These are phyloP conservation scores for Detonula confervacea DNA, from an alignment of 352 stramenopile species.

Conservation along the genomic window DNA sequence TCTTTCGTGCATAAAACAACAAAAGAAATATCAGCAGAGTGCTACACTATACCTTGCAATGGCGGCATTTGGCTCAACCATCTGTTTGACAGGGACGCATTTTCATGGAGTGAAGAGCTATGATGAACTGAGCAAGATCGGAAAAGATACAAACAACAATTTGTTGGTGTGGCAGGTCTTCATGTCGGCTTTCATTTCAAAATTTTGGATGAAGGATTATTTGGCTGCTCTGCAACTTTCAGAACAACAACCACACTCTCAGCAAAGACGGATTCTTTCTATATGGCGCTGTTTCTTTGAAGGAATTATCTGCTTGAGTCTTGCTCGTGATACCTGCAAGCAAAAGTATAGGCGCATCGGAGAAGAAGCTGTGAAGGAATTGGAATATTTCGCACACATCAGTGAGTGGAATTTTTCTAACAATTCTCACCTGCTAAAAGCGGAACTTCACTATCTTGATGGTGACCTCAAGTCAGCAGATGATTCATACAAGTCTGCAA, in stretches of 20 bases:
- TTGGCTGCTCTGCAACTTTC: background rate
- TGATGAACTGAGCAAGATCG: conserved; percentile 4
- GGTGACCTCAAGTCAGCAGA: conserved; percentile 30
- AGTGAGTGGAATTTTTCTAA: conserved; percentile 29
- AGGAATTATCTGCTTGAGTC: conserved; percentile 11
- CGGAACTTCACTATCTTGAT: conserved; percentile 37
- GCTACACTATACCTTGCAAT: conserved; percentile 4
- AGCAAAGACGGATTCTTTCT: conserved; percentile 4
- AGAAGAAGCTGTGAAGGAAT: background rate
- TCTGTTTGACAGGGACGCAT: conserved; percentile 1
- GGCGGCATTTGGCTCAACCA: conserved; percentile 1
- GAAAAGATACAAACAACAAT: background rate
- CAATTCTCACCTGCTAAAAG: conserved; percentile 31
- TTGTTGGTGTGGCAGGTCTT: conserved; percentile 2
- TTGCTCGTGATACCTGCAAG: conserved; percentile 8
- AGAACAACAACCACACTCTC: background rate
- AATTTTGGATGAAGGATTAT: conserved; percentile 17
- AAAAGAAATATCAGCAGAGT: conserved; percentile 21
- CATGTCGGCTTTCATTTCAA: background rate
- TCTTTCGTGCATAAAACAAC: conserved; percentile 11
- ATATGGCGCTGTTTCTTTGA: background rate
- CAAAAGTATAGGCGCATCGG: conserved; percentile 3
- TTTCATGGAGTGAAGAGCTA: background rate
- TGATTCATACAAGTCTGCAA: conserved; percentile 24
- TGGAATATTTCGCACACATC: background rate